phyloP scores from a whole-genome alignment of 1,139 yeast genomes.

The Meyerozyma sp. region DNA sequence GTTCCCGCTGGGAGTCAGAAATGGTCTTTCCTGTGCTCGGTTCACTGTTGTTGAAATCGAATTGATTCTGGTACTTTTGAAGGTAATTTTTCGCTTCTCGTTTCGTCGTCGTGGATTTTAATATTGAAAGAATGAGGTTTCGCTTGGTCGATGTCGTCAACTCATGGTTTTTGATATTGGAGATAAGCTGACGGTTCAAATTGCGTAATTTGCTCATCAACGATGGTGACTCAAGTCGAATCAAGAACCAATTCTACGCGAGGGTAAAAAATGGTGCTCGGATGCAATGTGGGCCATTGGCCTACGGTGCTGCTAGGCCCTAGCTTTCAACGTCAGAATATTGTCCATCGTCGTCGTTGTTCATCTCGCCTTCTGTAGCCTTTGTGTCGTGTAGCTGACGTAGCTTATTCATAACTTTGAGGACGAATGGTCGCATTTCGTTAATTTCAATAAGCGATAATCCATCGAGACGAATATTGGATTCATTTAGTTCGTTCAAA shows the following conservation, averaged over 20 bases:
- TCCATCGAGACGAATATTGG: constrained; percentile 79
- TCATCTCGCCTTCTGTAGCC: constrained; percentile 13
- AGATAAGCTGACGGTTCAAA: constrained; percentile 30
- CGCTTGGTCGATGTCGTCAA: constrained; percentile 33
- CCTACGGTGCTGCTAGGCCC: background rate
- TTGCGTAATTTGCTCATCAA: constrained; percentile 28
- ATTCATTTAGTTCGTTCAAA: constrained; percentile 69
- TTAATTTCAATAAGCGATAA: constrained; percentile 80
- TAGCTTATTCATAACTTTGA: constrained; percentile 73
- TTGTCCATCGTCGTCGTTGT: constrained; percentile 19
- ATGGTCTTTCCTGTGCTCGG: background rate
- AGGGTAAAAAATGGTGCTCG: background rate
- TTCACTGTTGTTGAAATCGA: constrained; percentile 12
- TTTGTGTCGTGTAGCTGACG: constrained; percentile 44
- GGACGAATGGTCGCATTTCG: constrained; percentile 79
- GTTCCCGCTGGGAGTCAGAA: constrained; percentile 28
- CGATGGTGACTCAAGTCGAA: background rate
- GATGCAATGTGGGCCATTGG: background rate
- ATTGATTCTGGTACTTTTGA: constrained; percentile 49
- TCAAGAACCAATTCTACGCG: background rate
- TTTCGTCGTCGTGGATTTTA: constrained; percentile 72
- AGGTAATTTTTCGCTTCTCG: constrained; percentile 68
- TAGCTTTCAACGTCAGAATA: constrained; percentile 9
- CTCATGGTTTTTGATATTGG: constrained; percentile 33
- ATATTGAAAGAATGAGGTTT: constrained; percentile 60